Base-by-base conservation (phyloP, 1,284 basidiomycete species). In the Leccinum pachyderme region DNA sequence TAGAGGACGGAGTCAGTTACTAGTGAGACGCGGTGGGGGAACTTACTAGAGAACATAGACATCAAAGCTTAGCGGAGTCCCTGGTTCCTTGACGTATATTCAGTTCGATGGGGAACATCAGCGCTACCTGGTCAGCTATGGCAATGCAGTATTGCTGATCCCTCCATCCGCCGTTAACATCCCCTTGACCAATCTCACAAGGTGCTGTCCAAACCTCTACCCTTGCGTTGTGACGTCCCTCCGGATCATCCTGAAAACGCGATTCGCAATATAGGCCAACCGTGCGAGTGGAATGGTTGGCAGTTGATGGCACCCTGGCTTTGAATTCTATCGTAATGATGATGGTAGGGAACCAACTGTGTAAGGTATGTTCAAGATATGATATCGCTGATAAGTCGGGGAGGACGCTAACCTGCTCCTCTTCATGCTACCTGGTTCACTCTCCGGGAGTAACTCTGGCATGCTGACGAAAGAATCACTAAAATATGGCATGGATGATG, bases 181-280 rank as follows among this genome's bases (percentile, higher is more conserved):
- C 49, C 2, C 78, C 80, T 54, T 77, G 76, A 4, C 78, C 80
- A 35, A 83, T 72, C 53, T 79, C 73, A 32, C 73, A 72, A 1
- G 84, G 85, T 5, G 84, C 81, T 9, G 82, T 81, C 84, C 84
- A 87, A 7, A 86, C 69, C 60, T 86, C 85, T 1, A 79, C 75
- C 57, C 79, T 79, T 2, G 69, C 62, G 52, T 86, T 82, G 59
- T 87, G 83, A 49, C 83, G 72, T 8, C 76, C 77, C 54, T 80
- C 75, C 0, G 81, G 80, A 37, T 79, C 32, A 4, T 11, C 13
- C 32, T 22, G 47, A n/a, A 48, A 48, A n/a, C 47, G 47, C n/a
- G 47, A 48, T 7, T 48, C 47, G 24, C 11, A 33, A 22, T 48
- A 48, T 13, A 48, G 22, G 11, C 47, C 47, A 48, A 48, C 47